These are phyloP conservation scores for Malassezia dermatis DNA, from an alignment of 1,284 basidiomycete species.

Conservation along the genomic window DNA sequence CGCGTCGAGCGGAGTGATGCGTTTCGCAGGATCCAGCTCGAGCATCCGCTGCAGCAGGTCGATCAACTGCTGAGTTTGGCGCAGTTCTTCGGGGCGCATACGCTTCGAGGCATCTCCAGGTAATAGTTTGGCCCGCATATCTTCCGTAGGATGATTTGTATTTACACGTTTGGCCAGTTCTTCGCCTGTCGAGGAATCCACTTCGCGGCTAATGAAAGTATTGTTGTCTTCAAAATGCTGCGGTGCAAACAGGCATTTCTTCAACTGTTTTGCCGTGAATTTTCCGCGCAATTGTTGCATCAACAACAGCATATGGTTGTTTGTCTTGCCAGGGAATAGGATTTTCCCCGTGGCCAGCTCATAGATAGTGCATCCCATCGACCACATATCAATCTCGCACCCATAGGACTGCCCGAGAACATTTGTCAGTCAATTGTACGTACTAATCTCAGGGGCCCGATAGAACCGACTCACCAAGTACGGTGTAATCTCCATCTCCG, in stretches of 20 bases:
- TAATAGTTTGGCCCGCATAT: constrained; percentile 70
- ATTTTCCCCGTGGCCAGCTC: constrained; percentile 98
- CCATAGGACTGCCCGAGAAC: constrained; percentile 93
- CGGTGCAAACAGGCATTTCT: constrained; percentile 80
- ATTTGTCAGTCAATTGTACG: constrained; percentile 50
- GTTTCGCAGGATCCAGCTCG: constrained; percentile 72
- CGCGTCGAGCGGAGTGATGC: constrained; percentile 78
- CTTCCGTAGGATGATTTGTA: constrained; percentile 70
- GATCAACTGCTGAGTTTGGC: constrained; percentile 69
- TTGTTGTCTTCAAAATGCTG: constrained; percentile 86
- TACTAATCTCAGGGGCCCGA: constrained; percentile 96
- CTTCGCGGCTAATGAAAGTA: constrained; percentile 33
- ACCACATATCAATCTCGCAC: constrained; percentile 89
- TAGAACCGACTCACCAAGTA: constrained; percentile 97
- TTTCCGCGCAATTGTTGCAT: constrained; percentile 83
- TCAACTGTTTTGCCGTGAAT: constrained; percentile 85
- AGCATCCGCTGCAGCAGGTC: constrained; percentile 87
- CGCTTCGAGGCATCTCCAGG: constrained; percentile 61
- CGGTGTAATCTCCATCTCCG: constrained; percentile 92
- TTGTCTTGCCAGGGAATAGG: constrained; percentile 86
- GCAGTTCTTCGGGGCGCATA: constrained; percentile 77
- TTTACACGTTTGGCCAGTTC: constrained; percentile 70
- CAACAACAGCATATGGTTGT: constrained; percentile 81
- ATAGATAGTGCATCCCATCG: constrained; percentile 91
- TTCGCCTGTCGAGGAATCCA: constrained; percentile 48